phyloP scores from a whole-genome alignment of 169 alveolate genomes.

The Cyclospora cayetanensis region DNA sequence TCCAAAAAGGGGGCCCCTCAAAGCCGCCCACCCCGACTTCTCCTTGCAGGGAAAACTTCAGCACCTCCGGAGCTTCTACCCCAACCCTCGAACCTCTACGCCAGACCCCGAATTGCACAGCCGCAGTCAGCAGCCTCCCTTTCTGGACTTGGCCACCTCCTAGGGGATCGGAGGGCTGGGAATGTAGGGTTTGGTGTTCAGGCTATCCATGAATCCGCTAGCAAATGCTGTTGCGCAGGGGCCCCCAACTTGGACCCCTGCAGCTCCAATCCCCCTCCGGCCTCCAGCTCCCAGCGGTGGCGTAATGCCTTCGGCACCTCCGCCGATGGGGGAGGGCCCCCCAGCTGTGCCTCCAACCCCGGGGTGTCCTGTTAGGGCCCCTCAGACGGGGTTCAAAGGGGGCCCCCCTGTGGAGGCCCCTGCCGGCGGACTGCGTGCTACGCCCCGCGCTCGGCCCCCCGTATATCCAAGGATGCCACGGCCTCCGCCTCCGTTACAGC shows the following conservation, averaged over 20 bases:
- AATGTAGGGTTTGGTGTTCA: constrained; percentile 7
- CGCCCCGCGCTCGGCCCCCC: too few species aligned
- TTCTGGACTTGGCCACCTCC: too few species aligned
- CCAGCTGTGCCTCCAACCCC: constrained; percentile 19
- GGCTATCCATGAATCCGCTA: background rate
- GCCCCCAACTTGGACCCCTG: background rate
- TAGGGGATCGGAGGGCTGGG: background rate
- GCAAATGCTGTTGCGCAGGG: background rate
- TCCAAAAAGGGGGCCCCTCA: too few species aligned
- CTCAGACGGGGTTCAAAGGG: too few species aligned
- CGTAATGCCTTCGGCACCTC: background rate
- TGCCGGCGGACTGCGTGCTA: too few species aligned
- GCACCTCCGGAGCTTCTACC: too few species aligned
- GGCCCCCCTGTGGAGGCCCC: too few species aligned
- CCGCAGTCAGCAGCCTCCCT: background rate
- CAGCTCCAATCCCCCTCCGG: background rate
- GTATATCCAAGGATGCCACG: too few species aligned
- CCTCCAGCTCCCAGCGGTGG: background rate
- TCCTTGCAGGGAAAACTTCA: too few species aligned
- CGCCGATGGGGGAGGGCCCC: background rate
- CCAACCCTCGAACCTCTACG: background rate
- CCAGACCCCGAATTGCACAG: background rate
- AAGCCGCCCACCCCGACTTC: too few species aligned
- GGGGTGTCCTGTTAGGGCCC: too few species aligned
- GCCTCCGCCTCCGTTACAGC: constrained; percentile 20